These are phyloP conservation scores for Vigna angularis DNA, from an alignment of 306 rosid species.

Conservation along the genomic window DNA sequence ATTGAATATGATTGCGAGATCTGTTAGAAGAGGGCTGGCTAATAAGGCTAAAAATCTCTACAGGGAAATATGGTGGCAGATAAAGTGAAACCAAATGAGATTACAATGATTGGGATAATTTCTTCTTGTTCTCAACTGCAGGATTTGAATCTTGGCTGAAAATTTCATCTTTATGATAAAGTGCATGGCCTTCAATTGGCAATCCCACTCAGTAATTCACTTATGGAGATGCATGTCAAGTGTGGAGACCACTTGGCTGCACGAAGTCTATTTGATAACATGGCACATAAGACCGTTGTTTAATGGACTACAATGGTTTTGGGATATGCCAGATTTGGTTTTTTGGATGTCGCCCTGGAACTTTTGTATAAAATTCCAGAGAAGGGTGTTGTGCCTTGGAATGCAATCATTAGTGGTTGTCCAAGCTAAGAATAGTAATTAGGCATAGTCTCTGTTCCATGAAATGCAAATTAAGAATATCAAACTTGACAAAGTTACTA, in stretches of 20 bases:
- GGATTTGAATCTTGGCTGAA: constrained; percentile 62
- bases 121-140: constrained; percentile 71
- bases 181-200: too few relatives aligned
- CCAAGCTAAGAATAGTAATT: constrained; percentile 72
- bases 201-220: too few relatives aligned
- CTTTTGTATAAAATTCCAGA: constrained; percentile 72
- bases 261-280: constrained; percentile 56
- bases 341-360: constrained; percentile 56
- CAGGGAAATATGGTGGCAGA: constrained; percentile 57
- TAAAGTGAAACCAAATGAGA: constrained; percentile 71
- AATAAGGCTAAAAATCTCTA: constrained; percentile 51
- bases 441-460: constrained; percentile 74
- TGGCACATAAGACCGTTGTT: constrained; percentile 65
- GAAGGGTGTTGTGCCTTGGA: constrained; percentile 80
- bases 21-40: constrained; percentile 66
- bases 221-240: constrained; percentile 79
- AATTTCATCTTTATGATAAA: constrained; percentile 4
- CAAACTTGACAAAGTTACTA: constrained; percentile 71
- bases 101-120: constrained; percentile 74
- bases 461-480: constrained; percentile 73
- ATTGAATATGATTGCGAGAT: constrained; percentile 86
- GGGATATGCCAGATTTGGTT: constrained; percentile 79
- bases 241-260: constrained; percentile 68
- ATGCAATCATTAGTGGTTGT: constrained; percentile 85
- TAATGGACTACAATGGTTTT: constrained; percentile 84